phyloP scores from a whole-genome alignment of 768 basidiomycete genomes.

The Saitozyma podzolica region DNA sequence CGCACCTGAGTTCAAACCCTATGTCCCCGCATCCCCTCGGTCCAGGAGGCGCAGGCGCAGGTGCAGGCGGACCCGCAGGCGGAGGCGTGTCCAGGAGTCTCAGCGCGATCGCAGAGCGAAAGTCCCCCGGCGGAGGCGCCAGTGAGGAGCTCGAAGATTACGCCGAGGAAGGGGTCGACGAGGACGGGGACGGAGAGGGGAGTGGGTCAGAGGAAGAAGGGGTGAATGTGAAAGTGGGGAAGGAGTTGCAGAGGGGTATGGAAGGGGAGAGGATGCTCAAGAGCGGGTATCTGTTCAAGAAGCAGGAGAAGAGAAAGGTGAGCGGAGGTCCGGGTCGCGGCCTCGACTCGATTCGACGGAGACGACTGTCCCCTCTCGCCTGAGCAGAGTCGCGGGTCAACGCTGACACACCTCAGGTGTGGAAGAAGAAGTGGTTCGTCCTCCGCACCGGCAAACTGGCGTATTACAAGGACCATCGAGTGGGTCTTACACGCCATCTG shows the following conservation, averaged over 20 bases:
- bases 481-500: constrained; percentile 20
- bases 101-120: constrained; percentile 33
- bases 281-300: constrained; percentile 94
- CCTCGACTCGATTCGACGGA: neutral
- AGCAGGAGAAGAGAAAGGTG: constrained; percentile 95
- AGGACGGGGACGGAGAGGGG: constrained; percentile 30
- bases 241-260: constrained; percentile 47
- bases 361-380: neutral
- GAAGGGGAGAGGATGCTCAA: constrained; percentile 66
- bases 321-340: constrained; percentile 27
- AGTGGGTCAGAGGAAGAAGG: constrained; percentile 33
- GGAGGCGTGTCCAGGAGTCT: constrained; percentile 10
- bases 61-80: too few relatives aligned
- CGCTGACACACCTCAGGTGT: constrained; percentile 62
- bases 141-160: constrained; percentile 38
- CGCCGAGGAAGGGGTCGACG: constrained; percentile 49
- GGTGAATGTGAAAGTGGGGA: constrained; percentile 21
- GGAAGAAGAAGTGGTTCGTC: constrained; percentile 99
- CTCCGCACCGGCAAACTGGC: constrained; percentile 86
- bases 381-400: too few relatives aligned
- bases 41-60: too few relatives aligned
- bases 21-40: too few relatives aligned
- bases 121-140: constrained; percentile 17
- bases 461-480: constrained; percentile 90
- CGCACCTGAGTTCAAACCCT: too few relatives aligned